phyloP scores from a whole-genome alignment of 768 basidiomycete species.

The Lactifluus subvellereus region DNA sequence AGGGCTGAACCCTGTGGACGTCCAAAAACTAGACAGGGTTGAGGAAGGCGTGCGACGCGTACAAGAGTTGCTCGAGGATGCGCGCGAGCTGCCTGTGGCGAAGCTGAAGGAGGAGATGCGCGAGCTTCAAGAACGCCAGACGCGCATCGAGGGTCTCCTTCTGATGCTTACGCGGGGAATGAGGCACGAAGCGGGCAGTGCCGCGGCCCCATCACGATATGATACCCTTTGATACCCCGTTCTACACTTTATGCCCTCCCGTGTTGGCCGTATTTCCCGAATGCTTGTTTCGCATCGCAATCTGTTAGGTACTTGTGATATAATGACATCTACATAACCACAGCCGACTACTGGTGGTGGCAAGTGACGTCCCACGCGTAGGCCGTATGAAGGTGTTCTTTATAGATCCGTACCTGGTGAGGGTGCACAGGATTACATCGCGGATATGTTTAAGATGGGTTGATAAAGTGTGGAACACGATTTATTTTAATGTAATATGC shows the following conservation, averaged over 20 bases:
- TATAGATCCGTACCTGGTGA: too few relatives aligned
- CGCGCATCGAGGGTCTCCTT: conserved; percentile 68
- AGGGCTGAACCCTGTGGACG: conserved; percentile 23
- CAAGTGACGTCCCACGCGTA: too few relatives aligned
- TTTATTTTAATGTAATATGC: too few relatives aligned
- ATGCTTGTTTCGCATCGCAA: neutral
- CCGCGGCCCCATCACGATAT: conserved; percentile 13
- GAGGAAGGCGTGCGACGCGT: conserved; percentile 48
- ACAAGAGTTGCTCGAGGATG: conserved; percentile 58
- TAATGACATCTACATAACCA: neutral
- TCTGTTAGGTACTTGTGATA: neutral
- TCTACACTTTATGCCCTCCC: neutral
- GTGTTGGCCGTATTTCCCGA: neutral
- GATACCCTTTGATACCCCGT: conserved; percentile 17
- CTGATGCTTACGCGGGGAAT: conserved; percentile 62
- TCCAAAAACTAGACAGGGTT: conserved; percentile 30
- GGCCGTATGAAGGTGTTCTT: too few relatives aligned
- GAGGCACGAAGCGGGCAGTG: conserved; percentile 36
- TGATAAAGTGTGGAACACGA: too few relatives aligned
- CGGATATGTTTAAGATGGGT: too few relatives aligned
- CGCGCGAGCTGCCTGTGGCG: conserved; percentile 57
- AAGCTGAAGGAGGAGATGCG: conserved; percentile 75
- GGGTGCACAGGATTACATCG: too few relatives aligned
- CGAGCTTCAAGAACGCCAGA: conserved; percentile 72
- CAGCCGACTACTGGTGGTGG: too few relatives aligned